Evolutionary conservation across 148 eudicot genomes (phyloP), one percentile per base, ranked within the genome.

Genomic region (Cornus suecica): DNA sequence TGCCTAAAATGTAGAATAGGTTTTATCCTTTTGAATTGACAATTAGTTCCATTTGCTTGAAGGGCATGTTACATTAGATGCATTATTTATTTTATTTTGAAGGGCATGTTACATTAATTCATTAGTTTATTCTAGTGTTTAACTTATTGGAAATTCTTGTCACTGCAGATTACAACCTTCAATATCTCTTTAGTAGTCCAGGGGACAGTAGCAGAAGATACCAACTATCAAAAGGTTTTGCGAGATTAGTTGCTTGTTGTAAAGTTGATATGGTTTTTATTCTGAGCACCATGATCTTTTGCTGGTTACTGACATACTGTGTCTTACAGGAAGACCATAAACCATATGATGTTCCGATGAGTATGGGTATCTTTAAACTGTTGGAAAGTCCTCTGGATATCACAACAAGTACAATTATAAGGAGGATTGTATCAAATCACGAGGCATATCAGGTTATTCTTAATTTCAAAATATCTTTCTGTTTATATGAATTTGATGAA

Each of bases 341-440:
- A 75, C 97, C 97, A 13, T 95, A 95, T 81, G 85, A 90, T 74
- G 92, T 91, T 67, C 97, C 99, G 16, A 85, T 79, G 27, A 86
- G 85, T 79, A 74, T 95, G 94, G 91, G 83, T 65, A 90, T 92
- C 73, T 88, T 89, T 75, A 84, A 87, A 86, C 80, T 84, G 65
- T 80, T 95, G 76, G 97, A 92, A 45, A 95, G 99, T 84, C 97
- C 99, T 24, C 84, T 95, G 80, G 99, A 92, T 73, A 85, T 95
- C 71, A 91, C 97, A 23, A 95, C 99, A 2, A 86, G 93, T 79
- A 95, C 99, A 63, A 95, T 95, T 15, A 95, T 95, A 58, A 89
- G 45, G 85, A 91, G 99, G 80, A 95, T 95, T 48, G 97, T 95
- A 58, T 84, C 99, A 58, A 95, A 95, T 78, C 97, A 95, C 48